A percentile compares a stretch with the other conserved stretches of the same genome.
These are phyloP conservation scores for Colletotrichum sp. DNA, from an alignment of 2,329 filamentous ascomycete species.

Conservation along the genomic window DNA sequence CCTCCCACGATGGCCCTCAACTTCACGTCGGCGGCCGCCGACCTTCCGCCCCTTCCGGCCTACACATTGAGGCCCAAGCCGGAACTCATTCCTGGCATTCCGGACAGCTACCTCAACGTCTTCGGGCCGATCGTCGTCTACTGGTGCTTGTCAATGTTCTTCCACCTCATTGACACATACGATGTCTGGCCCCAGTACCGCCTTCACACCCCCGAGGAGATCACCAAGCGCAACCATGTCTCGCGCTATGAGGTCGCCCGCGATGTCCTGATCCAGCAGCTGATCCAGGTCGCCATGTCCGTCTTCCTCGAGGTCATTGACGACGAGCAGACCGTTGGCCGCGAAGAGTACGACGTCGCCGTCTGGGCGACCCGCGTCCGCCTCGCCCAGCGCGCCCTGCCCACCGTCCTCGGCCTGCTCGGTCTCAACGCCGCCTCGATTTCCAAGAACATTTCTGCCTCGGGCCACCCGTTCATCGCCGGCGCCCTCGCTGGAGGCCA, in stretches of 20 bases:
- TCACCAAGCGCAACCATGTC: conserved; percentile 85
- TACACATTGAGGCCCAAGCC: conserved; percentile 75
- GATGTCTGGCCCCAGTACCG: conserved; percentile 91
- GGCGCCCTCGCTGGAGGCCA: conserved; percentile 79
- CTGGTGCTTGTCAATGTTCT: conserved; percentile 85
- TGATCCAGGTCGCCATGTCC: conserved; percentile 82
- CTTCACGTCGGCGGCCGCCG: conserved; percentile 56
- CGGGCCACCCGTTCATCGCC: conserved; percentile 73
- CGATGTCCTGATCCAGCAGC: conserved; percentile 90
- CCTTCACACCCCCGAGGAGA: conserved; percentile 92
- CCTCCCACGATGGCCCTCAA: conserved; percentile 49
- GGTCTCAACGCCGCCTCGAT: conserved; percentile 80
- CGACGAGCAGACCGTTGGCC: conserved; percentile 74
- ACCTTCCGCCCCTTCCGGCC: conserved; percentile 84
- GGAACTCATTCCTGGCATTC: conserved; percentile 76
- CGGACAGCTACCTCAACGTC: conserved; percentile 81
- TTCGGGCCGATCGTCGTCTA: conserved; percentile 82
- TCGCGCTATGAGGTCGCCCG: conserved; percentile 84
- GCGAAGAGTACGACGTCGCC: conserved; percentile 84
- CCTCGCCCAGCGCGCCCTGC: conserved; percentile 78
- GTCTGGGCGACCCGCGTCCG: conserved; percentile 88
- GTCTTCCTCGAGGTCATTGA: conserved; percentile 74
- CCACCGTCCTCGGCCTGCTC: conserved; percentile 70
- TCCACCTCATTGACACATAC: conserved; percentile 85
- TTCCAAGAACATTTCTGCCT: conserved; percentile 74